Percentiles rank a stretch among this genome's conserved stretches.
Conservation (phyloP, 176 grass and related monocot genomes). For the Cenchrus purpureus region DNA sequence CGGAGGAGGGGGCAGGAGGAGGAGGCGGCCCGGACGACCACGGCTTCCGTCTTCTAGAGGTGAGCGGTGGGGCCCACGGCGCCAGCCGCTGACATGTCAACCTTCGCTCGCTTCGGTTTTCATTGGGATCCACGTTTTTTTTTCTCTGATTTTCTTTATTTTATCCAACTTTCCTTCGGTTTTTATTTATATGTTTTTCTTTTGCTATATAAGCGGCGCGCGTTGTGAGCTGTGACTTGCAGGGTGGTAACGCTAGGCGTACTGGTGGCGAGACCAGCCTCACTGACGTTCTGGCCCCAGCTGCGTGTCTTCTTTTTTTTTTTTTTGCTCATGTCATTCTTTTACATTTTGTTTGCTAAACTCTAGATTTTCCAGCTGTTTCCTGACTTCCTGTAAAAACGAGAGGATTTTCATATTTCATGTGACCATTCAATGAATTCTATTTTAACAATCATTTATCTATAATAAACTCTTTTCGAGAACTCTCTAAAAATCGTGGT, state of each 20-base stretch:
- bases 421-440: too few species aligned
- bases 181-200: background rate
- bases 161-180: background rate
- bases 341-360: too few species aligned
- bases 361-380: too few species aligned
- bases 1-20: background rate
- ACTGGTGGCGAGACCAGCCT: background rate
- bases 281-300: background rate
- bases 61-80: conserved; percentile 7
- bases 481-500: too few species aligned
- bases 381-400: too few species aligned
- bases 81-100: conserved; percentile 46
- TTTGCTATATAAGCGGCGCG: background rate
- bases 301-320: too few species aligned
- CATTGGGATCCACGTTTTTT: conserved; percentile 46
- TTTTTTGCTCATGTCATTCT: too few species aligned
- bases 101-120: conserved; percentile 18
- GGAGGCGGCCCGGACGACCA: background rate
- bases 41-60: conserved; percentile 34
- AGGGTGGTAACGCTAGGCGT: background rate
- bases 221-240: background rate
- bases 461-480: too few species aligned
- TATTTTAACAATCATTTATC: too few species aligned
- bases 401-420: too few species aligned
- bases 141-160: background rate